A percentile compares a stretch with the other conserved stretches of the same genome.
These are phyloP conservation scores for Wickerhamomyces xylosicus DNA, from an alignment of 805 yeast species.

Conservation along the genomic window DNA sequence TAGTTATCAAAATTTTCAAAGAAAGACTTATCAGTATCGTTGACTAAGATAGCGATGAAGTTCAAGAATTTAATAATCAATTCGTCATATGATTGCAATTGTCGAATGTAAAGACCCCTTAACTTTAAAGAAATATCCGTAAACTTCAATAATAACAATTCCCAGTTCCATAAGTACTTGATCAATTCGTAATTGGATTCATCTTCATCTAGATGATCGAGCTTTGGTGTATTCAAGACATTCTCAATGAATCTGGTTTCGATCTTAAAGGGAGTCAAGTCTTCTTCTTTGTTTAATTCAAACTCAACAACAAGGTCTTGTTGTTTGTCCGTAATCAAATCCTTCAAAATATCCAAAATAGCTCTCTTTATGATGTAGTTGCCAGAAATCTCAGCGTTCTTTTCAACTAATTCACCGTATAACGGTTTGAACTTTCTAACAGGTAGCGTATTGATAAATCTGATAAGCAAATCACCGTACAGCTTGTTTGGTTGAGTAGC, in stretches of 20 bases:
- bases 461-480: constrained; percentile 26
- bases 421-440: constrained; percentile 22
- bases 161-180: constrained; percentile 60
- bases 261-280: constrained; percentile 16
- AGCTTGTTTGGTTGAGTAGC: constrained; percentile 23
- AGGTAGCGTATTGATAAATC: constrained; percentile 23
- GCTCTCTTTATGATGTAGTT: constrained; percentile 33
- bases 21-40: constrained; percentile 1
- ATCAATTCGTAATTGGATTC: constrained; percentile 23
- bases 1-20: constrained; percentile 13
- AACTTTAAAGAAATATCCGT: constrained; percentile 54
- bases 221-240: constrained; percentile 20
- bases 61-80: constrained; percentile 40
- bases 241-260: constrained; percentile 26
- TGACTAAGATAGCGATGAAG: constrained; percentile 41
- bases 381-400: constrained; percentile 16
- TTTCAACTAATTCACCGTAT: constrained; percentile 25
- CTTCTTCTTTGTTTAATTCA: constrained; percentile 33
- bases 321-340: constrained; percentile 35
- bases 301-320: constrained; percentile 53
- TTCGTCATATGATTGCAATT: constrained; percentile 35
- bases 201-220: constrained; percentile 29
- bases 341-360: constrained; percentile 27
- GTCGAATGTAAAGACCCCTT: constrained; percentile 47
- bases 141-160: constrained; percentile 49